Evolutionary conservation across 257 asterid species (phyloP).

Genomic region (Coffea eugenioides): DNA sequence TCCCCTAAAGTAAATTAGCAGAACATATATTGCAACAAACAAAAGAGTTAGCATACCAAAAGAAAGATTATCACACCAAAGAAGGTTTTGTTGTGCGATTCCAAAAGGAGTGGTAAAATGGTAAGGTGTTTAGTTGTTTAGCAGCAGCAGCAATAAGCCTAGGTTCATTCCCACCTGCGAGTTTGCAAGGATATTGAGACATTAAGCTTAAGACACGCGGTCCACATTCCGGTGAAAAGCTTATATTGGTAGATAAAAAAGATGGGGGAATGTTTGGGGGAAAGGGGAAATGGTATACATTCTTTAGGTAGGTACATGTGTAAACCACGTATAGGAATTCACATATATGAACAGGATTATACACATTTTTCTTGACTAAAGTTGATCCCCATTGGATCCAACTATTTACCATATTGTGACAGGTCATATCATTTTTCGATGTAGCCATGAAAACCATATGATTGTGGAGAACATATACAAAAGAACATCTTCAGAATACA

Average conservation of each 20-base stretch:
- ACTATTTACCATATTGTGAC: neutral
- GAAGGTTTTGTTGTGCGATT: conserved; percentile 94
- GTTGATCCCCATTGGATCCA: neutral
- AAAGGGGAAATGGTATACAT: too few species aligned
- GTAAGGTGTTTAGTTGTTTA: conserved; percentile 78
- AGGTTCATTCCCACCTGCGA: conserved; percentile 89
- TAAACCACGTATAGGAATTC: too few species aligned
- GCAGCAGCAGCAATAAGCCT: conserved; percentile 90
- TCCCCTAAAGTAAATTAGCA: conserved; percentile 14
- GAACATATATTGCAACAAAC: neutral
- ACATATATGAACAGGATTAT: neutral
- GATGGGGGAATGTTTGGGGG: too few species aligned
- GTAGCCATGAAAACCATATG: neutral
- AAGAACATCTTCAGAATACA: neutral
- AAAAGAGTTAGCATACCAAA: neutral
- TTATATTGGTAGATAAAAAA: too few species aligned
- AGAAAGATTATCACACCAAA: conserved; percentile 45
- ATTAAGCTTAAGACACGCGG: neutral
- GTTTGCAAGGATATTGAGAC: conserved; percentile 17
- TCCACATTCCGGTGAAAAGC: neutral
- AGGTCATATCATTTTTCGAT: neutral
- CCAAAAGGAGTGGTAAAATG: conserved; percentile 97
- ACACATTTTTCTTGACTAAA: neutral
- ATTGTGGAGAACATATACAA: neutral
- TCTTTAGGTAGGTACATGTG: too few species aligned